These are phyloP conservation scores for Lachnum nothofagi DNA, from an alignment of 2,329 filamentous ascomycete genomes.

Conservation along the genomic window DNA sequence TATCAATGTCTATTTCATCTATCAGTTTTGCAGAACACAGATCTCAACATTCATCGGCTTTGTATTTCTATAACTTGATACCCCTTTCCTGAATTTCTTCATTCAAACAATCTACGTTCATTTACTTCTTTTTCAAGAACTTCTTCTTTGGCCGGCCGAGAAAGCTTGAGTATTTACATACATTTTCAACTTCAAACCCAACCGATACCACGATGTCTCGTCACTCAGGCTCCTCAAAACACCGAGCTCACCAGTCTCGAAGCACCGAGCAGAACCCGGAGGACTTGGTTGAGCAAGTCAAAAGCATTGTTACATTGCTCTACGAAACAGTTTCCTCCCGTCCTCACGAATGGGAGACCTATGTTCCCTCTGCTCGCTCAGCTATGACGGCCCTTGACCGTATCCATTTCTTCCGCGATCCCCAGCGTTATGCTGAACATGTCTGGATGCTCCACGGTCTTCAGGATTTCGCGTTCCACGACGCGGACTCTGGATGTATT, in stretches of 20 bases:
- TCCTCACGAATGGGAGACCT: conserved; percentile 29
- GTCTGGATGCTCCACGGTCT: conserved; percentile 40
- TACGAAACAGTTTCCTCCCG: conserved; percentile 25
- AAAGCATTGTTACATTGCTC: conserved; percentile 25
- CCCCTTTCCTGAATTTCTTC: no score
- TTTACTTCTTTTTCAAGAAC: no score
- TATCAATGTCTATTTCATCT: neutral
- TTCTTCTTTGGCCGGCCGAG: no score
- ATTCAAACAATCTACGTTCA: no score
- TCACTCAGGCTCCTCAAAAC: conserved; percentile 25
- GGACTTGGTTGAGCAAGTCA: conserved; percentile 27
- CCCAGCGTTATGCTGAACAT: conserved; percentile 35
- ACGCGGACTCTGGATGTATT: conserved; percentile 42
- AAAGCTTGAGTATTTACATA: neutral
- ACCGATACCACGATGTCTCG: conserved; percentile 11
- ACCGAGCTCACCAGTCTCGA: conserved; percentile 18
- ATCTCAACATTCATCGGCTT: neutral
- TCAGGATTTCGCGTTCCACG: conserved; percentile 46
- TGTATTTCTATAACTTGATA: neutral
- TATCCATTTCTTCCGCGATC: conserved; percentile 36
- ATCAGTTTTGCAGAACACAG: neutral
- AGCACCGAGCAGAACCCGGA: conserved; percentile 16
- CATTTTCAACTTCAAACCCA: neutral
- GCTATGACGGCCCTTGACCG: conserved; percentile 37
- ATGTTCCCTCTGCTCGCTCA: conserved; percentile 36